Evolutionary conservation across 192 early-diverging fungal species (phyloP).

Genomic region (Geranomyces variabilis): DNA sequence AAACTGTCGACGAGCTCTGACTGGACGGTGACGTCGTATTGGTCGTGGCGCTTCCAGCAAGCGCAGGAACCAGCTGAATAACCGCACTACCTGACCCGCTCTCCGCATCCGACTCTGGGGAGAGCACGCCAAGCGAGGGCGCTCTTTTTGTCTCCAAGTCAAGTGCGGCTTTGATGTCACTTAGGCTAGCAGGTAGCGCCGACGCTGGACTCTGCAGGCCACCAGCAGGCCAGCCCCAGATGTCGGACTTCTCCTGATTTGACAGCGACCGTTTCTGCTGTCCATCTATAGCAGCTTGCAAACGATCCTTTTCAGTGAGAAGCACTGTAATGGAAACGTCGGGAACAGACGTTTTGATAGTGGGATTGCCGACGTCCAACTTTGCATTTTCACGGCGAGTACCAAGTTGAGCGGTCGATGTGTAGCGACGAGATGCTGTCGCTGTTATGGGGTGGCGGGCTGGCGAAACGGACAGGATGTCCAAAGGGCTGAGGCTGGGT

Average conservation of each 20-base stretch:
- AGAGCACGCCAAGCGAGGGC: neutral
- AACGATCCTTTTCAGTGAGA: neutral
- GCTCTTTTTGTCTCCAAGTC: neutral
- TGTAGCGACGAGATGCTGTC: neutral
- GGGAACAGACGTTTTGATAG: neutral
- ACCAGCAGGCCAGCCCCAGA: conserved; percentile 3
- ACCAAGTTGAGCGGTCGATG: conserved; percentile 13
- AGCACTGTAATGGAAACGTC: too few relatives aligned
- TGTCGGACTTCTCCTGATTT: conserved; percentile 9
- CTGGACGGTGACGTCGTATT: too few relatives aligned
- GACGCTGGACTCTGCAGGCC: neutral
- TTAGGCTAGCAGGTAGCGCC: neutral
- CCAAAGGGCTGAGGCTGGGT: too few relatives aligned
- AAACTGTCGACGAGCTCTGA: too few relatives aligned
- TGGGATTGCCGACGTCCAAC: neutral
- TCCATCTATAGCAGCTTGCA: neutral
- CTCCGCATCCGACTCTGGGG: neutral
- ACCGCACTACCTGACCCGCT: neutral
- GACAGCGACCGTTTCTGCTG: conserved; percentile 10
- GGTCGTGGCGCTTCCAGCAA: too few relatives aligned
- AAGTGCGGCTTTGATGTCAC: neutral
- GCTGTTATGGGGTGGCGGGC: neutral
- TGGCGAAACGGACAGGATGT: neutral
- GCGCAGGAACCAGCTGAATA: too few relatives aligned
- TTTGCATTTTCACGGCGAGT: neutral